Base-by-base conservation (phyloP, 2,329 filamentous ascomycete species). In the Talaromyces sp. region DNA sequence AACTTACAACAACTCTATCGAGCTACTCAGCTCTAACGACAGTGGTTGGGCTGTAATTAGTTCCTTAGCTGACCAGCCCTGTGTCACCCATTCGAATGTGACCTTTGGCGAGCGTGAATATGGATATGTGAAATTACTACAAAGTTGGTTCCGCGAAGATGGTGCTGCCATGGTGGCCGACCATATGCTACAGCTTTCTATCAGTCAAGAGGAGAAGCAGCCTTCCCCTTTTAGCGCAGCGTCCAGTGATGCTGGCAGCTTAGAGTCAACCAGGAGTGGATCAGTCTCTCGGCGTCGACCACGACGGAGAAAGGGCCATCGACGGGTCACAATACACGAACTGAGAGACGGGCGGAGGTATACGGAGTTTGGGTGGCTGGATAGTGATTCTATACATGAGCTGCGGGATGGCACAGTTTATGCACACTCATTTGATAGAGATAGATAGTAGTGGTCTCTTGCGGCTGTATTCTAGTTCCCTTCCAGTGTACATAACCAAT, bases 1-100 rank as follows among this genome's bases (percentile, higher is more conserved):
- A 47, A 79, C 73, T 65, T 71, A 75, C 58, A 73, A 79, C 15
- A 75, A 78, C 67, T 75, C 73, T 7, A 70, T 80, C 61, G 75
- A 76, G 65, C 73, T 84, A 2, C 68, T 79, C 58, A 82, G 79
- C 68, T 73, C 71, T 2, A 73, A 78, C 13, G 73, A 73, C 17
- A 82, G 81, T 65, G 75, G 80, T 11, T 84, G 82, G 82, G 80
- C 77, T 10, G 79, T 83, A 4, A 82, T 83, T 68, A 67, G 71
- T 43, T 68, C 68, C 45, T 68, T 69, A 11, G 47, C 64, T n/a
- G 70, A 71, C 11, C 70, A 75, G 25, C 70, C 73, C 11, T 70
- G 73, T 56, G 69, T 78, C 5, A 71, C 73, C 52, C 79, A 76
- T 0, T 76, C 77, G 5, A 79, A 78, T 4, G 73, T 81, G 27